Conservation (phyloP, 2,329 filamentous ascomycete genomes). For the Xylaria polymorpha region DNA sequence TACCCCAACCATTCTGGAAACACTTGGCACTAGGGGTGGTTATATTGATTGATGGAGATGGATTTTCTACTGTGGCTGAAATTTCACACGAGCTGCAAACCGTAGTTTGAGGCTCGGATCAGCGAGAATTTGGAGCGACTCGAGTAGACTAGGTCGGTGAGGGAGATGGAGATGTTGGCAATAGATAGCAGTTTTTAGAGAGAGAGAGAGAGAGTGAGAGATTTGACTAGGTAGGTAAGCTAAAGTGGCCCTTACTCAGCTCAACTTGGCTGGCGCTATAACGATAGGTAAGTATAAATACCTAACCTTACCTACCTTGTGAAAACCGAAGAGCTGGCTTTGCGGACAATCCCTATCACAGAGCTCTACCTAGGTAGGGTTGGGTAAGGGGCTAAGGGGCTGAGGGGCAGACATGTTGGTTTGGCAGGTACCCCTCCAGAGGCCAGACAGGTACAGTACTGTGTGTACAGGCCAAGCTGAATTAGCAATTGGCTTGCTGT, state of each 20-base stretch:
- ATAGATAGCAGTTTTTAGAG: neutral
- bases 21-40: conserved; percentile 18
- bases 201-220: conserved; percentile 8
- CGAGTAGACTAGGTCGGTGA: conserved; percentile 4
- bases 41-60: conserved; percentile 43
- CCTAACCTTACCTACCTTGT: neutral
- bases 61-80: conserved; percentile 7
- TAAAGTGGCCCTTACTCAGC: conserved; percentile 37
- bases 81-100: conserved; percentile 1
- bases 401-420: too few species aligned
- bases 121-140: neutral
- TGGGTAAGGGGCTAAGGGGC: conserved; percentile 25
- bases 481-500: conserved; percentile 28
- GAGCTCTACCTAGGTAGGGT: neutral
- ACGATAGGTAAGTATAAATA: conserved; percentile 16
- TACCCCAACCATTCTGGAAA: conserved; percentile 62
- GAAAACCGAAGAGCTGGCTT: conserved; percentile 18
- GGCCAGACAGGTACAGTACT: neutral
- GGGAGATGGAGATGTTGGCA: conserved; percentile 21
- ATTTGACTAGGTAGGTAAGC: conserved; percentile 6
- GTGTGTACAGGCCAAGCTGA: neutral
- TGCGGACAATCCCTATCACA: conserved; percentile 25
- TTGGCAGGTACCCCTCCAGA: conserved; percentile 10
- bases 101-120: neutral
- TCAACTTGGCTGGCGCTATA: neutral